phyloP scores from a whole-genome alignment of 2,329 filamentous ascomycete genomes.

The Aspergillus eucalypticola region DNA sequence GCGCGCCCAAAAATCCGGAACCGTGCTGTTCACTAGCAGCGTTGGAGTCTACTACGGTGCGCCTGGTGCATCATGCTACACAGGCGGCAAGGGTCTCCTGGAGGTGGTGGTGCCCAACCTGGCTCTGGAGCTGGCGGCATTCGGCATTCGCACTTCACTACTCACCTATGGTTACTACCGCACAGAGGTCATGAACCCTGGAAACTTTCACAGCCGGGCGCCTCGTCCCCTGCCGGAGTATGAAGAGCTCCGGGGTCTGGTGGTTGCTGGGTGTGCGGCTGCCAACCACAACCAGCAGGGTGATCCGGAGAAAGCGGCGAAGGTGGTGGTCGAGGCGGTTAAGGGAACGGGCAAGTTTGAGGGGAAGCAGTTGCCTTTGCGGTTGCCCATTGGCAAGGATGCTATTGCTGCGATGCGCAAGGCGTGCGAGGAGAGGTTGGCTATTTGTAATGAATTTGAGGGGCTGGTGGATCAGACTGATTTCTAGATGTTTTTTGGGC shows the following conservation, averaged over 20 bases:
- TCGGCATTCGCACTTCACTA: slow-evolving; percentile 41
- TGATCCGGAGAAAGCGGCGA: slow-evolving; percentile 13
- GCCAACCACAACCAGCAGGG: slow-evolving; percentile 15
- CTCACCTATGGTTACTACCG: slow-evolving; percentile 59
- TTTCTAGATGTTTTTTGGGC: too few relatives aligned
- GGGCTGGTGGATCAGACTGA: neutral
- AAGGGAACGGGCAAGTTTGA: slow-evolving; percentile 11
- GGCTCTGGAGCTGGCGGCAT: slow-evolving; percentile 13
- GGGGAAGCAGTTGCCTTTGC: slow-evolving; percentile 12
- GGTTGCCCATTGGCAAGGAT: slow-evolving; percentile 15
- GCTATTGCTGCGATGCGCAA: slow-evolving; percentile 10
- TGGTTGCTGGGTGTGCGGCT: neutral
- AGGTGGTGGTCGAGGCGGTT: slow-evolving; percentile 18
- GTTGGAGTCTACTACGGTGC: slow-evolving; percentile 40
- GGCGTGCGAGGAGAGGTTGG: slow-evolving; percentile 5
- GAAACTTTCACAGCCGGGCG: slow-evolving; percentile 2
- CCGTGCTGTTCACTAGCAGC: slow-evolving; percentile 46
- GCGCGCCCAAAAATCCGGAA: slow-evolving; percentile 35
- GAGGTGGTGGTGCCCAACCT: slow-evolving; percentile 44
- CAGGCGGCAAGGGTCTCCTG: slow-evolving; percentile 51
- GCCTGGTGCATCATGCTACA: slow-evolving; percentile 35
- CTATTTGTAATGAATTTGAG: neutral
- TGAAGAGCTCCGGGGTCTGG: slow-evolving; percentile 5
- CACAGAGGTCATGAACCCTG: slow-evolving; percentile 49
- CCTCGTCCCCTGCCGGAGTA: slow-evolving; percentile 12